A percentile compares a stretch with the other conserved stretches of the same genome.
Evolutionary conservation across 345 rosid species (phyloP).

Genomic region (Populus davidiana): DNA sequence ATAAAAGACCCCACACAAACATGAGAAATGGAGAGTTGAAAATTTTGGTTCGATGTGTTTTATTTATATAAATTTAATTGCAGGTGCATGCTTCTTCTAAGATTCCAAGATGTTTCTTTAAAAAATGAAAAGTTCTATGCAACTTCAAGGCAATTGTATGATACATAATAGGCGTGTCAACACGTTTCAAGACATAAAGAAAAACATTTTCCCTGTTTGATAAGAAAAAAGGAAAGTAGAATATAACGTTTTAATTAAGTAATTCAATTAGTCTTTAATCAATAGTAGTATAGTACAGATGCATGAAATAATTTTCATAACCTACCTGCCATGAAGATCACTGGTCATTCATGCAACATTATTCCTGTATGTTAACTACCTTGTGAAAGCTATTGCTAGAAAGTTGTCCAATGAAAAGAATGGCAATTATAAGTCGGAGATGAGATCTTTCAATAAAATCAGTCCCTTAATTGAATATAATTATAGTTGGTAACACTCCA

Average conservation of each 20-base stretch:
- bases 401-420: background rate
- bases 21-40: background rate
- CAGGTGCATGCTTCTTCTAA: background rate
- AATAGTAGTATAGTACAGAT: background rate
- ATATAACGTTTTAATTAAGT: background rate
- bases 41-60: background rate
- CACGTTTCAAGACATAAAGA: constrained; percentile 12
- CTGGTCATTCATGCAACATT: background rate
- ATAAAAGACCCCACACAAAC: background rate
- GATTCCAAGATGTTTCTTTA: background rate
- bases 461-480: background rate
- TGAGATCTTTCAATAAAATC: background rate
- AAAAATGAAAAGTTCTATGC: background rate
- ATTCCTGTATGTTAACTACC: background rate
- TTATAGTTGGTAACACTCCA: background rate
- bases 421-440: background rate
- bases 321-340: constrained; percentile 1
- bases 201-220: background rate
- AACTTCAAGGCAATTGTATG: constrained; percentile 16
- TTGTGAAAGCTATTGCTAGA: background rate
- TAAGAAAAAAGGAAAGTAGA: background rate
- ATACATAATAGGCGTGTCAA: constrained; percentile 11
- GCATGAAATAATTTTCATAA: background rate
- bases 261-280: background rate
- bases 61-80: background rate